Evolutionary conservation across 306 rosid genomes (phyloP), one percentile per base, ranked within the genome.

Genomic region (Dalbergia cultrata): DNA sequence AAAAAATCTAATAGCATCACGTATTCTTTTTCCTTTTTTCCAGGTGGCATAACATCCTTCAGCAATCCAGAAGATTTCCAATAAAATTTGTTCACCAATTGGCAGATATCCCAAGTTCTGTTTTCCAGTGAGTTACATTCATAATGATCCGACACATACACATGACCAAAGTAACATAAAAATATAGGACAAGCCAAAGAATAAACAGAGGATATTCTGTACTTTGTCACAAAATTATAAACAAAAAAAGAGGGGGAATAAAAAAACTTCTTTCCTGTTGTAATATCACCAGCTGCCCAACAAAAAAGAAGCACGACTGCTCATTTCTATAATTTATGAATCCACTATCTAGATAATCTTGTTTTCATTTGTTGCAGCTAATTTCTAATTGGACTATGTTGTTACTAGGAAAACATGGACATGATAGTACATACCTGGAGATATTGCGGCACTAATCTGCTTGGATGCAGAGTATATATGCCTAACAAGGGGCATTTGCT

Each of bases 381-480:
- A 43, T 63, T 18, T 70, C 53, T 67, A 79, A 75, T 33, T 53
- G 57, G 44, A 41, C 44, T 53, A 43, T 14, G 75, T 41, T 18
- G 76, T 17, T 80, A 70, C 62, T 37, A 70, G 74, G 64, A 58
- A 80, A 41, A 39, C 13, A 44, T n/a, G 16, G 50, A 70, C 44
- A 50, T 43, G 37, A 60, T 53, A 21, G 19, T 47, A 31, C 73
- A 77, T 88, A 94, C 94, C 97, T 56, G 97, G 98, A 87, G 98
- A 92, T 82, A 92, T 85, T 17, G 98, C 97, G 49, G 97, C 83
- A 83, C 97, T 94, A 54, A 94, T 92, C 84, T 94, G 97, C 85
- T 94, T 92, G 83, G 98, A 94, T 33, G 97, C 98, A 6, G 98
- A 89, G 82, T 94, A 94, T 45, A 92, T 82, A 78, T 94, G 97